phyloP scores from a whole-genome alignment of 2,329 filamentous ascomycete species.

The Davidsoniella eucalypti region DNA sequence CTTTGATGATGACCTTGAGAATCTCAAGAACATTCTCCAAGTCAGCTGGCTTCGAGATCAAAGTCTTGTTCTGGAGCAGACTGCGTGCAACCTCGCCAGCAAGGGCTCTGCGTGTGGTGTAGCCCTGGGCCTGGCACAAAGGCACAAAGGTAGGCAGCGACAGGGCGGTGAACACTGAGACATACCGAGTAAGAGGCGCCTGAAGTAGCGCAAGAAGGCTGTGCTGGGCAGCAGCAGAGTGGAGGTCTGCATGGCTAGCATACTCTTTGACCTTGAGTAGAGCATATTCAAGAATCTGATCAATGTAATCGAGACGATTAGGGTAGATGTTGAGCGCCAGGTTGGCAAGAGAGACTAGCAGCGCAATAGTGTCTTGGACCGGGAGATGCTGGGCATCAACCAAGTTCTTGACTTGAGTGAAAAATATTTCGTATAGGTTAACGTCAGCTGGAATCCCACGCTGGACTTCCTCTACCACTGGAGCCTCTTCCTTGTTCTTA shows the following conservation, averaged over 20 bases:
- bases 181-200: constrained; percentile 75
- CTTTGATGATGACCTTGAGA: constrained; percentile 79
- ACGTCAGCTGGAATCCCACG: constrained; percentile 54
- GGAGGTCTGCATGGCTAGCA: constrained; percentile 86
- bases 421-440: constrained; percentile 93
- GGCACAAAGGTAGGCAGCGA: constrained; percentile 85
- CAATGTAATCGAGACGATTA: constrained; percentile 79
- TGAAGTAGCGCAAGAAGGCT: constrained; percentile 82
- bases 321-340: constrained; percentile 94
- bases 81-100: constrained; percentile 74
- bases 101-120: constrained; percentile 77
- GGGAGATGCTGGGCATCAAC: constrained; percentile 82
- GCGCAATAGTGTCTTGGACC: constrained; percentile 85
- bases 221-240: constrained; percentile 72
- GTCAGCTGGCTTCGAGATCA: constrained; percentile 60
- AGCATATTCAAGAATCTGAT: constrained; percentile 83
- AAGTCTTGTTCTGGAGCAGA: constrained; percentile 67
- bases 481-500: constrained; percentile 4
- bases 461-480: constrained; percentile 8
- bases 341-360: constrained; percentile 86
- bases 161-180: constrained; percentile 89
- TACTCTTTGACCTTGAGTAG: constrained; percentile 75
- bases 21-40: constrained; percentile 81
- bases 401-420: constrained; percentile 84
- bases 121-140: constrained; percentile 78